Evolutionary conservation across 805 yeast species (phyloP).

Genomic region (Candida nanaspora): DNA sequence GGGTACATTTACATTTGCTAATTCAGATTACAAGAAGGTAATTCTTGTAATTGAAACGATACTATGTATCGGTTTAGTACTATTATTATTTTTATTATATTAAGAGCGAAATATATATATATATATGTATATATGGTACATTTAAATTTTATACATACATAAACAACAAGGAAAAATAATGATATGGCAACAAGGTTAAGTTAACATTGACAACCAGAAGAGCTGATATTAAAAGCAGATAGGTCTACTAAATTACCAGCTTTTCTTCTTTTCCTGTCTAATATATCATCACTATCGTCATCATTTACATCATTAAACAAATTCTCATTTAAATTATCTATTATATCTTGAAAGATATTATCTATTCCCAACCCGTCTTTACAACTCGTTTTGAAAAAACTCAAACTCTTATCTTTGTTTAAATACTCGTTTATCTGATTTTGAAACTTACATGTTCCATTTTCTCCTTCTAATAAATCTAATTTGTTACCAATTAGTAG

Average conservation of each 20-base stretch:
- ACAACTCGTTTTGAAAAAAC: conserved; percentile 52
- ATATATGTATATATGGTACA: background rate
- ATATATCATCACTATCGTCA: conserved; percentile 2
- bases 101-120: no score
- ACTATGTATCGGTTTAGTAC: background rate
- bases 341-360: conserved; percentile 31
- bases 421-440: conserved; percentile 16
- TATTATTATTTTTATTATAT: no score
- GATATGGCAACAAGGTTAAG: no score
- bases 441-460: conserved; percentile 13
- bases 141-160: background rate
- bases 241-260: conserved; percentile 4
- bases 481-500: conserved; percentile 75
- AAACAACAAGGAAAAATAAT: background rate
- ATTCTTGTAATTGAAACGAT: background rate
- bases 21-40: background rate
- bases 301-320: conserved; percentile 19
- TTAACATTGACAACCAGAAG: conserved; percentile 15
- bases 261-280: conserved; percentile 2
- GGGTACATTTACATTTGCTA: background rate
- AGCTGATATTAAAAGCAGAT: conserved; percentile 6
- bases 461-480: conserved; percentile 41
- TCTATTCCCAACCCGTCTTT: conserved; percentile 59
- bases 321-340: conserved; percentile 20
- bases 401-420: conserved; percentile 11